Conservation (phyloP, 768 basidiomycete species). For the Russula brevipes region DNA sequence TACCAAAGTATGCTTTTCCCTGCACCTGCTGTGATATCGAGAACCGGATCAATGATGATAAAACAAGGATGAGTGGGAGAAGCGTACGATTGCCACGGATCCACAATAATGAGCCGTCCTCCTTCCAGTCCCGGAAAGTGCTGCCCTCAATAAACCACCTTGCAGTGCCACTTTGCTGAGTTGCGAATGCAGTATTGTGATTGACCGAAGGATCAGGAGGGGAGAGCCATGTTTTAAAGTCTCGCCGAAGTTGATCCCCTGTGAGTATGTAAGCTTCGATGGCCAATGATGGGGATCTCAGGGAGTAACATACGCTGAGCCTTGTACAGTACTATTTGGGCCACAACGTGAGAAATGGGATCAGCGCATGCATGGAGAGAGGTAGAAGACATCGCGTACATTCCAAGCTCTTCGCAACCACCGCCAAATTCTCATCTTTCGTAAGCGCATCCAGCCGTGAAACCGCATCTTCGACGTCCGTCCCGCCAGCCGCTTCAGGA, state of each 20-base stretch:
- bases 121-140: neutral
- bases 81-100: neutral
- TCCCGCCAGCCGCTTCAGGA: neutral
- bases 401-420: neutral
- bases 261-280: neutral
- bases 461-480: neutral
- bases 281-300: neutral
- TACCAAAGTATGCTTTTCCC: conserved; percentile 9
- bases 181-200: neutral
- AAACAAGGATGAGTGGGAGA: neutral
- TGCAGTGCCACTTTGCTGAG: neutral
- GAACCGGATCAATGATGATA: neutral
- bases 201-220: conserved; percentile 3
- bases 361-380: neutral
- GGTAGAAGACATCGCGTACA: neutral
- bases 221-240: neutral
- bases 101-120: neutral
- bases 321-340: neutral
- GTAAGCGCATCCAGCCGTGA: neutral
- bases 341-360: too few species aligned
- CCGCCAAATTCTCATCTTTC: neutral
- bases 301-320: neutral
- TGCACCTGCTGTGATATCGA: neutral
- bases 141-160: neutral
- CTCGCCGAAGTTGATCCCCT: neutral